Base-by-base conservation (phyloP, 2,329 filamentous ascomycete species). In the Corinectria fuckeliana region DNA sequence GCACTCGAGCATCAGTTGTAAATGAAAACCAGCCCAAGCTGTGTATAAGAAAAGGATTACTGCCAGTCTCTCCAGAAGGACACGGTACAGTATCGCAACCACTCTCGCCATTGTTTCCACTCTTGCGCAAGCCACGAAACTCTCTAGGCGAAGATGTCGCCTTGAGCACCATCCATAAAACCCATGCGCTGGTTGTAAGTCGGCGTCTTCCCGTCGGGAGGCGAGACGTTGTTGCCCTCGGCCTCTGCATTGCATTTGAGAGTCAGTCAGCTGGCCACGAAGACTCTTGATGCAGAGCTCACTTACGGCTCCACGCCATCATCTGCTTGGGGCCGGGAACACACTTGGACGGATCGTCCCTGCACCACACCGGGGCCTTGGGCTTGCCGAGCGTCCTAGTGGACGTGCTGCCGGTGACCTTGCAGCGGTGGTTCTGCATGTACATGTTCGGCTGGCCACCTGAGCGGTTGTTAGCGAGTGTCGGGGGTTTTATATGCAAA, bases 341-440 rank as follows among this genome's bases (percentile, higher is more conserved):
- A 50, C 81, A 83, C 44, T 77, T 76, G 32, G 68, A 73, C 11
- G 64, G 58, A 32, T 81, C 73, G 16, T 77, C 74, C 5, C 67
- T 73, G 67, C 81, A 83, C 65, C 77, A 80, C 0, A 75, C 74
- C 0, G 81, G 76, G 2, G 74, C 61, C 59, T 78, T 72, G 4
- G 80, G 77, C 13, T 72, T 64, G 20, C 77, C 79, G n/a, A 82
- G 69, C 5, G 67, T 73, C 38, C 72, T 75, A 16, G 74, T 77
- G 1, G 78, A 78, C 5, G 72, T 77, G 13, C 77, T 77, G 20
- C 74, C 74, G 1, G 77, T 81, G 41, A 83, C 79, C 14, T 77
- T 80, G 71, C 81, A 84, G 42, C 78, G 78, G 66, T 78, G 79
- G 47, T 78, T 80, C 57, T 80, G 77, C 81, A 83, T 83, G 62